Percentiles rank a stretch among this genome's conserved stretches.
phyloP scores from a whole-genome alignment of 169 alveolate genomes.

The Plasmodium vinckei region DNA sequence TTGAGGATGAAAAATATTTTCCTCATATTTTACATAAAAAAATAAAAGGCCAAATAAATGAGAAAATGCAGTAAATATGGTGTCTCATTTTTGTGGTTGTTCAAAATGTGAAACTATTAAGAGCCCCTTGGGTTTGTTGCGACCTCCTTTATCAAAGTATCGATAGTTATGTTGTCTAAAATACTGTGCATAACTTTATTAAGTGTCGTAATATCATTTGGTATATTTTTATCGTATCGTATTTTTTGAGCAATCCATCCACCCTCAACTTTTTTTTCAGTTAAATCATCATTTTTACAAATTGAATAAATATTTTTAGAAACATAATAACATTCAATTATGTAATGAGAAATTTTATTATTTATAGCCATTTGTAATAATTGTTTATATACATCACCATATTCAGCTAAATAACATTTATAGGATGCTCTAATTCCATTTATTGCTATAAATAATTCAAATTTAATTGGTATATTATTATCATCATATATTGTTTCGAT shows the following conservation, averaged over 20 bases:
- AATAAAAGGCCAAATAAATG: too few relatives aligned
- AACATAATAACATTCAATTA: slow-evolving; percentile 55
- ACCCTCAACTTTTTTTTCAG: slow-evolving; percentile 88
- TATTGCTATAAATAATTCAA: slow-evolving; percentile 79
- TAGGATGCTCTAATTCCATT: slow-evolving; percentile 86
- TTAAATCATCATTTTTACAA: slow-evolving; percentile 83
- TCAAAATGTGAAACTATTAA: too few relatives aligned
- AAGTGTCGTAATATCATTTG: slow-evolving; percentile 86
- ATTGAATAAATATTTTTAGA: slow-evolving; percentile 72
- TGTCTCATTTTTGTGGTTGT: neutral
- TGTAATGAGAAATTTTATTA: slow-evolving; percentile 75
- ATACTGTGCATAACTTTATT: slow-evolving; percentile 87
- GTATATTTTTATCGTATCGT: slow-evolving; percentile 88
- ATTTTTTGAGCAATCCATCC: slow-evolving; percentile 94
- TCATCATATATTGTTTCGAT: slow-evolving; percentile 84
- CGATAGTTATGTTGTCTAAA: slow-evolving; percentile 89
- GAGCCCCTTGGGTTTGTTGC: slow-evolving; percentile 8
- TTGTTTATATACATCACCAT: slow-evolving; percentile 88
- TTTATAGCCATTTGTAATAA: slow-evolving; percentile 82
- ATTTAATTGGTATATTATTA: slow-evolving; percentile 77
- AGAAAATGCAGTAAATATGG: too few relatives aligned
- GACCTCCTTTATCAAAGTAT: slow-evolving; percentile 82
- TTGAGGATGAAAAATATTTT: too few relatives aligned
- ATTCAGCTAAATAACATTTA: slow-evolving; percentile 88
- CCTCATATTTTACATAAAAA: too few relatives aligned